Conservation (phyloP, 306 rosid species). For the Ochetophila trinervis region DNA sequence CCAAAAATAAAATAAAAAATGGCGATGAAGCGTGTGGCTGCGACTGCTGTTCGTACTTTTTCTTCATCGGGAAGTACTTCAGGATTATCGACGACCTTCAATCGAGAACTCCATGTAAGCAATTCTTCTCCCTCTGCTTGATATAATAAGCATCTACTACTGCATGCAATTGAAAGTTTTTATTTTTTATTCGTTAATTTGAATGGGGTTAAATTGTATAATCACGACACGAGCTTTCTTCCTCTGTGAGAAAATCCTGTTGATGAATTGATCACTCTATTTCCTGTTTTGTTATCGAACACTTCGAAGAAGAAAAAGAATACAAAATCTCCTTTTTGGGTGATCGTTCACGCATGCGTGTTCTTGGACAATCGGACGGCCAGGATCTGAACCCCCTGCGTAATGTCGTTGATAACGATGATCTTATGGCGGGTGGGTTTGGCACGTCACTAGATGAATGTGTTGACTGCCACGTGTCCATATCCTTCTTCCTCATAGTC, state of each 20-base stretch:
- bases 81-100: conserved; percentile 27
- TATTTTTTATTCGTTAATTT: not conserved
- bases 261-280: conserved; percentile 2
- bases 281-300: no score
- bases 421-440: not conserved
- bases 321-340: not conserved
- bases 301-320: not conserved
- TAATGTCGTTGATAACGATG: not conserved
- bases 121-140: not conserved
- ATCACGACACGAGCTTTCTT: not conserved
- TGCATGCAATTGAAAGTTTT: not conserved
- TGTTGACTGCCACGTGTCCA: not conserved
- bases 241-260: not conserved
- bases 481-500: not conserved
- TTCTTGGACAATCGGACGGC: not conserved
- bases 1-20: conserved; percentile 13
- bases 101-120: conserved; percentile 53
- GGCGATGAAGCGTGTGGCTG: conserved; percentile 57
- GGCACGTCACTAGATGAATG: not conserved
- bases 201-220: not conserved
- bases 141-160: not conserved
- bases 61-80: conserved; percentile 27
- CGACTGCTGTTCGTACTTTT: conserved; percentile 45
- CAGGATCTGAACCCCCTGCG: not conserved
- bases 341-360: not conserved